Evolutionary conservation across 164 flowering plant genomes (phyloP).

Genomic region (Platanus orientalis): DNA sequence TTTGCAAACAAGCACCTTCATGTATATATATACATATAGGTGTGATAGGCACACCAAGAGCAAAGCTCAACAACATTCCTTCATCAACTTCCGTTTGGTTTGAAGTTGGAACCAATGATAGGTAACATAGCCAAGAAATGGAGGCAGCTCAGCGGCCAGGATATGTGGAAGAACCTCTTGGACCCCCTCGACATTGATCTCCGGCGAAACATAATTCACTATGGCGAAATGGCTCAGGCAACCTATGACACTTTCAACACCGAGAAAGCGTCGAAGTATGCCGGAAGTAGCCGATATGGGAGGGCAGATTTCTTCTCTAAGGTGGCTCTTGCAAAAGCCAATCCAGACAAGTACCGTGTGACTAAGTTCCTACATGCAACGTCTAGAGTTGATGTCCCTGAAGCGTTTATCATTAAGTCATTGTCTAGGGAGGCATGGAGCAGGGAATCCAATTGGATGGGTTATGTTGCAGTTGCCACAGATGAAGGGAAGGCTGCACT

Average conservation of each 20-base stretch:
- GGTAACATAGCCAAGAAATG: slow-evolving; percentile 33
- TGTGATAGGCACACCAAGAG: too few species aligned
- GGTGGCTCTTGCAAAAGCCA: slow-evolving; percentile 21
- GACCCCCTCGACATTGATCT: slow-evolving; percentile 60
- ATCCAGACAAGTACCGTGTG: slow-evolving; percentile 25
- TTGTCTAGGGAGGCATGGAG: slow-evolving; percentile 40
- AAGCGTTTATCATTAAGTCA: slow-evolving; percentile 32
- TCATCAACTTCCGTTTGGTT: too few species aligned
- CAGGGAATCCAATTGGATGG: slow-evolving; percentile 48
- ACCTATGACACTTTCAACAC: slow-evolving; percentile 37
- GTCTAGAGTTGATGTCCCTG: slow-evolving; percentile 27
- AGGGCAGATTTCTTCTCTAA: slow-evolving; percentile 21
- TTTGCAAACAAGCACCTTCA: too few species aligned
- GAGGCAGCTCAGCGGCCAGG: slow-evolving; percentile 44
- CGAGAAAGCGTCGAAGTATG: slow-evolving; percentile 28
- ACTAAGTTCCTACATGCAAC: slow-evolving; percentile 48
- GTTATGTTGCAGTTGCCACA: slow-evolving; percentile 54
- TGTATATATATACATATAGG: too few species aligned
- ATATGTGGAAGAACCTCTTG: slow-evolving; percentile 46
- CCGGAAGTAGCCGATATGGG: slow-evolving; percentile 37
- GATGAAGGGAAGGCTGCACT: slow-evolving; percentile 38
- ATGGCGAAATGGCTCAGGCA: slow-evolving; percentile 42
- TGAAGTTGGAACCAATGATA: background rate
- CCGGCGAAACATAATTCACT: slow-evolving; percentile 42
- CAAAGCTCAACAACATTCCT: too few species aligned